Evolutionary conservation across 2,329 filamentous ascomycete genomes (phyloP), one percentile per base, ranked within the genome.

Genomic region (Gnomoniopsis sp.): DNA sequence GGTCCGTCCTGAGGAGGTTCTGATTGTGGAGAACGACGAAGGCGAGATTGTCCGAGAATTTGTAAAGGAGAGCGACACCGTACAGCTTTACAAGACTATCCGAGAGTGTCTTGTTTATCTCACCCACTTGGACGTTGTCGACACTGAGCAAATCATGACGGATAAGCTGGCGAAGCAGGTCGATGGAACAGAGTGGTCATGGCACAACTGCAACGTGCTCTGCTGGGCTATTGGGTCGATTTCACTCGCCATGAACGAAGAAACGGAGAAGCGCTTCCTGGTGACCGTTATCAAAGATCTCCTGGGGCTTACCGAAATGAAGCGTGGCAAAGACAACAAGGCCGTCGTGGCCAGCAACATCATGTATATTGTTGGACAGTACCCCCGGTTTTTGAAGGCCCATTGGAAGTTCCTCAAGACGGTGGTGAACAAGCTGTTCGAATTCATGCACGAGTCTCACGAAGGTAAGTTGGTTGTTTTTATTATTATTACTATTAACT

Each of bases 351-450:
- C 95, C 63, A 96, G 91, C 77, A 99, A 99, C 77, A 99, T 99
- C 70, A 99, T 99, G 95, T 99, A 99, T 74, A 99, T 99, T 77
- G 95, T 99, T 62, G 95, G 95, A 60, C 95, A 99, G 72, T 99
- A 99, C 71, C 95, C 95, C 41, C 90, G 95, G 21, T 99, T 99
- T 78, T 79, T 99, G 68, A 99, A 99, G 79, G 95, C 95, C 1
- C 95, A 99, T 74, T 99, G 95, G 95, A 99, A 99, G 74, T 99
- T 99, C 77, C 80, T 99, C 58, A 99, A 99, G 86, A 99, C 95
- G 2, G 95, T 99, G 19, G 95, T 99, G 70, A 99, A 99, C 78
- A 99, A 99, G 79, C 84, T 99, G 6, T 99, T 99, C 69, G 95
- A 99, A 77, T 99, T 99, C 72, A 99, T 99, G 95, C 95, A 99